Evolutionary conservation across 2,329 filamentous ascomycete genomes (phyloP), one percentile per base, ranked within the genome.

Genomic region (Neofusicoccum kwambonambiense): DNA sequence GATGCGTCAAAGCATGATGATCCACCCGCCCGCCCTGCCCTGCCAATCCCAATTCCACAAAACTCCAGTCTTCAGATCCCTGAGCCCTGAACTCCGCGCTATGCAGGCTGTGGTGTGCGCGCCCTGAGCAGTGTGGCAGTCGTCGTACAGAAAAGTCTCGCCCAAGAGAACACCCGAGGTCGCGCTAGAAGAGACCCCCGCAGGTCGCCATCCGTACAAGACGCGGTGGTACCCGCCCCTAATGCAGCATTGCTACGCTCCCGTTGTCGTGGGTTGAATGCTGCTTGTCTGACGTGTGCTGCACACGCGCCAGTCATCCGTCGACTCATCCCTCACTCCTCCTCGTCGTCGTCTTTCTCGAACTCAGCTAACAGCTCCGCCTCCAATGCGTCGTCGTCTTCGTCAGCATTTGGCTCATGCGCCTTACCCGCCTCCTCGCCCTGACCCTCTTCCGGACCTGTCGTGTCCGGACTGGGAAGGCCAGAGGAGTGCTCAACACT

Each of bases 301-400:
- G 13, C 11, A 9, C 52, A 13, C 15, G 17, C 22, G 27, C 27
- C 17, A 22, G 11, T 31, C 39, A 17, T 19, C 41, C 27, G 13
- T 17, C n/a, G 13, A 41, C 22, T 3, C 22, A n/a, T 27, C n/a
- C 13, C 41, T 45, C 42, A 65, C 56, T 27, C 45, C 54, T 67
- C 65, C 4, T 67, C 68, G 27, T 69, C 71, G 7, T 72, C 76
- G 4, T 74, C 75, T 51, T 68, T 73, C 62, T 77, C 71, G 61
- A 75, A 74, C 57, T 77, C 77, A 15, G 77, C 77, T 22, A 77
- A 77, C 70, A 82, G 73, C 67, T 80, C 82, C 3, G 77, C 80
- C 66, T 79, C 78, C 65, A 82, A 68, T n/a, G 86, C 84, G 74
- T 89, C 88, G 57, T 89, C 75, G 69, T 88, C 82, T 35, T 73